Evolutionary conservation across 2,329 filamentous ascomycete species (phyloP).

Genomic region (Aureobasidium mangrovei): DNA sequence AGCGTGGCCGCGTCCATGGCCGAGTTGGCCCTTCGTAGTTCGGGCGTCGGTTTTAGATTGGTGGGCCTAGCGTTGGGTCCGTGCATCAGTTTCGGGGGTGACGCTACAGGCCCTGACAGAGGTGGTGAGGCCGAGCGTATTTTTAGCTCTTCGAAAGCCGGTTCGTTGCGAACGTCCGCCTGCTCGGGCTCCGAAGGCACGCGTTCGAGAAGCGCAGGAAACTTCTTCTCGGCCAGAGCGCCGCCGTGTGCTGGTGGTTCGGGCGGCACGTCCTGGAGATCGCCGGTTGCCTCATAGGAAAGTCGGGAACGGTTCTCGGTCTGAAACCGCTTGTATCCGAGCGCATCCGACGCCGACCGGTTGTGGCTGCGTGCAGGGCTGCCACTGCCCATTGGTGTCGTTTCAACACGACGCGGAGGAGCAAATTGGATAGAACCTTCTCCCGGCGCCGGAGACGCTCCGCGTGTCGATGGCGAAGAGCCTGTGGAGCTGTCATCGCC

Average conservation of each 20-base stretch:
- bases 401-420: conserved; percentile 34
- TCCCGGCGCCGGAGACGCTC: conserved; percentile 33
- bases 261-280: conserved; percentile 27
- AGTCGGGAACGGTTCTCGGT: conserved; percentile 33
- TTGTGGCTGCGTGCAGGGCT: conserved; percentile 32
- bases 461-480: conserved; percentile 38
- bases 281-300: conserved; percentile 27
- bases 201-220: conserved; percentile 41
- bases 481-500: conserved; percentile 34
- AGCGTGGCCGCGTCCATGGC: conserved; percentile 77
- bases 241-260: conserved; percentile 34
- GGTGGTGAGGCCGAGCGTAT: conserved; percentile 28
- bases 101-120: conserved; percentile 65
- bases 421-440: conserved; percentile 21
- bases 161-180: conserved; percentile 34
- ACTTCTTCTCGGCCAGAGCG: conserved; percentile 16
- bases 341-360: conserved; percentile 41
- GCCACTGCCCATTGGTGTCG: conserved; percentile 30
- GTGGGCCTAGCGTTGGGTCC: conserved; percentile 60
- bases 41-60: conserved; percentile 62
- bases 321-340: conserved; percentile 35
- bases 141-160: conserved; percentile 42
- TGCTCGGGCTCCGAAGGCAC: conserved; percentile 47
- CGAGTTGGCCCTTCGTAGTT: conserved; percentile 71
- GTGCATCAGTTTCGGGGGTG: conserved; percentile 73